phyloP scores from a whole-genome alignment of 2,329 filamentous ascomycete species.

The Diaporthe ilicicola region DNA sequence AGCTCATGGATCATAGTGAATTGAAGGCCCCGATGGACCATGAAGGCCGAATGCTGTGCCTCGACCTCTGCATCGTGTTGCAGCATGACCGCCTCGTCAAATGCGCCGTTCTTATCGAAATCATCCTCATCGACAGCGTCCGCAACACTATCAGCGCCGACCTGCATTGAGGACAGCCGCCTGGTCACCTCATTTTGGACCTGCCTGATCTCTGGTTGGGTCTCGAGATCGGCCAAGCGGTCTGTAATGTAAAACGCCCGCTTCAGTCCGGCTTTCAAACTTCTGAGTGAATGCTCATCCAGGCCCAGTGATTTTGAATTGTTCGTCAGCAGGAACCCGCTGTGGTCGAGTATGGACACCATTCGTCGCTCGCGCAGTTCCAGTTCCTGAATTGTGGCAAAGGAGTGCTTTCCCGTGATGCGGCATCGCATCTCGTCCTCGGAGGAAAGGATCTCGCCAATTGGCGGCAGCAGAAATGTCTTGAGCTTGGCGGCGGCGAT shows the following conservation, averaged over 20 bases:
- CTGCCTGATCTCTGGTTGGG: not conserved
- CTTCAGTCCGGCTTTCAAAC: slow-evolving; percentile 28
- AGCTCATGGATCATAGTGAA: not conserved
- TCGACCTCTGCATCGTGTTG: slow-evolving; percentile 1
- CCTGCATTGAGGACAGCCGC: not conserved
- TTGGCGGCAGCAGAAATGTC: not conserved
- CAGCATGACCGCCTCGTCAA: not conserved
- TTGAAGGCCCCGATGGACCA: not conserved
- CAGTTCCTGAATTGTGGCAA: slow-evolving; percentile 26
- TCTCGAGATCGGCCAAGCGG: slow-evolving; percentile 20
- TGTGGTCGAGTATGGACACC: slow-evolving; percentile 24
- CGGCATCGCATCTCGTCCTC: slow-evolving; percentile 12
- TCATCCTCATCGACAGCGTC: not conserved
- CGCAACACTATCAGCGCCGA: not conserved
- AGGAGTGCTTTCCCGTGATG: slow-evolving; percentile 15
- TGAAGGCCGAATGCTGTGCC: not conserved
- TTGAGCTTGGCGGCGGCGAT: slow-evolving; percentile 26
- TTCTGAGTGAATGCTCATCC: not conserved
- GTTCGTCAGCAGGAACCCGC: slow-evolving; percentile 28
- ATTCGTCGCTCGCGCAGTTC: slow-evolving; percentile 28
- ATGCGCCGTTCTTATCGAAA: not conserved
- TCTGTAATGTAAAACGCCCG: slow-evolving; percentile 23
- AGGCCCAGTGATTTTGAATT: slow-evolving; percentile 9
- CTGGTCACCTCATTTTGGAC: not conserved
- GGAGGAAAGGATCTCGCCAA: slow-evolving; percentile 25